A percentile compares a stretch with the other conserved stretches of the same genome.
phyloP scores from a whole-genome alignment of 345 rosid genomes.

The Camelina neglecta region DNA sequence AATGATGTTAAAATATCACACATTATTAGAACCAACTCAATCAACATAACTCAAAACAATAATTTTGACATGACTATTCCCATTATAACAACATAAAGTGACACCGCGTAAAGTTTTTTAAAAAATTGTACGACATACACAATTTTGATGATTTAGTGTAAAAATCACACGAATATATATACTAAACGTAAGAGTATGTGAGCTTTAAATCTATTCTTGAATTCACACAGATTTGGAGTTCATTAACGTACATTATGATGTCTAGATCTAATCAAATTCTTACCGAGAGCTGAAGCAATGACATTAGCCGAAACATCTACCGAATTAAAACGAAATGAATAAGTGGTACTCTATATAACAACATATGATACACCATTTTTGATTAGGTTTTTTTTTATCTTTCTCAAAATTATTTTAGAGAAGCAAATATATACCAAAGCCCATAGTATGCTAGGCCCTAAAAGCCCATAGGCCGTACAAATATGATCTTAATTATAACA shows the following conservation, averaged over 20 bases:
- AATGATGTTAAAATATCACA: conserved; percentile 20
- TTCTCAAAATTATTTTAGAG: too few relatives aligned
- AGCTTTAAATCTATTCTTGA: background rate
- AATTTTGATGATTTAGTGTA: background rate
- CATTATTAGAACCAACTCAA: conserved; percentile 33
- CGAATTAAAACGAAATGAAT: too few relatives aligned
- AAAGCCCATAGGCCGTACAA: conserved; percentile 5
- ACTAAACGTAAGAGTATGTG: background rate
- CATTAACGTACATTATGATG: background rate
- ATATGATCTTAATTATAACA: background rate
- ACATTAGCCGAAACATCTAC: too few relatives aligned
- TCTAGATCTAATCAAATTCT: background rate
- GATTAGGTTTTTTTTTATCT: too few relatives aligned
- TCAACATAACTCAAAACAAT: conserved; percentile 28
- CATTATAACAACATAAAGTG: conserved; percentile 29
- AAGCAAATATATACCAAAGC: background rate
- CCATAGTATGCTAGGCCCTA: background rate
- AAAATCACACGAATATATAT: background rate
- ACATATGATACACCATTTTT: too few relatives aligned
- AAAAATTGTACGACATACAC: conserved; percentile 1
- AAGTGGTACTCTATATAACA: too few relatives aligned
- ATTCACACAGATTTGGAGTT: too few relatives aligned
- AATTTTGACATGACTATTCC: conserved; percentile 43
- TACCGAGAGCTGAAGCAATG: too few relatives aligned
- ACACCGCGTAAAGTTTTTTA: conserved; percentile 9